Evolutionary conservation across 257 asterid species (phyloP).

Genomic region (Hygrophila difformis): DNA sequence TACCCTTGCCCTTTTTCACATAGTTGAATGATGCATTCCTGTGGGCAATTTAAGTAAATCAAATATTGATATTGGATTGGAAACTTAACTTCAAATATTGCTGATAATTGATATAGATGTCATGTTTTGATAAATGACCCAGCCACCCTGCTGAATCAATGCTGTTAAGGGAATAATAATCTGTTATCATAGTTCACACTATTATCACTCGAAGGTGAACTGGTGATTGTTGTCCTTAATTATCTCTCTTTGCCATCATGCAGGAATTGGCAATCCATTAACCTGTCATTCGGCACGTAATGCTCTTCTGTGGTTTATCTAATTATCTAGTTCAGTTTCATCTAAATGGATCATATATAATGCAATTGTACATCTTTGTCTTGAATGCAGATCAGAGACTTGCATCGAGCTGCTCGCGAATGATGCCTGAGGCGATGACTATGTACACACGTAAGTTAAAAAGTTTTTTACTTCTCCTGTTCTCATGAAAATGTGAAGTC

Average conservation of each 20-base stretch:
- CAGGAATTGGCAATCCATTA: constrained; percentile 60
- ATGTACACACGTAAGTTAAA: constrained; percentile 48
- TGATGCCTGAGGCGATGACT: constrained; percentile 29
- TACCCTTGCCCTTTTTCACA: not conserved
- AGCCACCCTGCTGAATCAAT: not conserved
- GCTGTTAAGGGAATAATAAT: not conserved
- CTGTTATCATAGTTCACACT: not conserved
- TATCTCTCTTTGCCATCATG: constrained; percentile 14
- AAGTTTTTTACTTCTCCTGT: not conserved
- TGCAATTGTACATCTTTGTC: constrained; percentile 5
- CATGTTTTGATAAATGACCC: too few relatives aligned
- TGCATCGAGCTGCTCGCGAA: constrained; percentile 68
- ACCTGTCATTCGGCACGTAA: constrained; percentile 71
- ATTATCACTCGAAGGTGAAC: not conserved
- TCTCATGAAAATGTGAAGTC: not conserved
- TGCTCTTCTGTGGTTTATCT: constrained; percentile 14
- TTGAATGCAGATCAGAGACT: constrained; percentile 57
- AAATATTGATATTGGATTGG: too few relatives aligned
- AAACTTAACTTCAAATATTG: too few relatives aligned
- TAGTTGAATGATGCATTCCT: too few relatives aligned
- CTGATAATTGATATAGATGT: not conserved
- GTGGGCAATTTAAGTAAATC: too few relatives aligned
- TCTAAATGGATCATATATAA: not conserved
- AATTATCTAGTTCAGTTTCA: not conserved
- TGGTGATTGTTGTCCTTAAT: not conserved